Evolutionary conservation across 2,329 filamentous ascomycete species (phyloP).

Genomic region (Rugonectria rugulosa): DNA sequence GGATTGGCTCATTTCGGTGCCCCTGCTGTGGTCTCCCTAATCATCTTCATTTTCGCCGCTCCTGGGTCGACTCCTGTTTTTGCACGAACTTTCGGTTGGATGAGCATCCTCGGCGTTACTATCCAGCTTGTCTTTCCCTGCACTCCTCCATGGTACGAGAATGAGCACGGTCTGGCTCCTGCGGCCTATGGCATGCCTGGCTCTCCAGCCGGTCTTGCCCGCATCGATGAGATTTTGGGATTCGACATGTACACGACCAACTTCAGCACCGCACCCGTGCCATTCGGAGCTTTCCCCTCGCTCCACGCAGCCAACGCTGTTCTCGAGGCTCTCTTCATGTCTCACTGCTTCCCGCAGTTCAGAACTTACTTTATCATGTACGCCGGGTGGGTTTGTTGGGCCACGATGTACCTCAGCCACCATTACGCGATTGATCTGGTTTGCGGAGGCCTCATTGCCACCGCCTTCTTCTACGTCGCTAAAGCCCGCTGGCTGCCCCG

Average conservation of each 20-base stretch:
- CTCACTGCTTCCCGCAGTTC: constrained; percentile 86
- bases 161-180: constrained; percentile 86
- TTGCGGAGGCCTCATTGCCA: constrained; percentile 80
- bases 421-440: constrained; percentile 96
- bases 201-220: constrained; percentile 86
- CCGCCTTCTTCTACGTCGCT: constrained; percentile 81
- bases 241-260: constrained; percentile 92
- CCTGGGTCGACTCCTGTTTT: constrained; percentile 87
- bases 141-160: constrained; percentile 97
- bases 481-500: constrained; percentile 83
- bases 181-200: constrained; percentile 92
- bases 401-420: constrained; percentile 97
- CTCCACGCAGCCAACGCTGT: constrained; percentile 90
- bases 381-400: constrained; percentile 95
- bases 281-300: constrained; percentile 94
- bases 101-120: constrained; percentile 86
- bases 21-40: constrained; percentile 77
- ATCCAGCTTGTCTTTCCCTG: constrained; percentile 93
- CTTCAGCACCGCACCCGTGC: constrained; percentile 88
- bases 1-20: constrained; percentile 90
- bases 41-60: constrained; percentile 89
- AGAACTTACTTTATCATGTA: constrained; percentile 83
- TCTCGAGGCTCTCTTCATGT: constrained; percentile 91
- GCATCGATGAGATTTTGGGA: constrained; percentile 89
- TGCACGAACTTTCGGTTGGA: constrained; percentile 87